These are phyloP conservation scores for Pseudogymnoascus sp. DNA, from an alignment of 2,329 filamentous ascomycete species.

Conservation along the genomic window DNA sequence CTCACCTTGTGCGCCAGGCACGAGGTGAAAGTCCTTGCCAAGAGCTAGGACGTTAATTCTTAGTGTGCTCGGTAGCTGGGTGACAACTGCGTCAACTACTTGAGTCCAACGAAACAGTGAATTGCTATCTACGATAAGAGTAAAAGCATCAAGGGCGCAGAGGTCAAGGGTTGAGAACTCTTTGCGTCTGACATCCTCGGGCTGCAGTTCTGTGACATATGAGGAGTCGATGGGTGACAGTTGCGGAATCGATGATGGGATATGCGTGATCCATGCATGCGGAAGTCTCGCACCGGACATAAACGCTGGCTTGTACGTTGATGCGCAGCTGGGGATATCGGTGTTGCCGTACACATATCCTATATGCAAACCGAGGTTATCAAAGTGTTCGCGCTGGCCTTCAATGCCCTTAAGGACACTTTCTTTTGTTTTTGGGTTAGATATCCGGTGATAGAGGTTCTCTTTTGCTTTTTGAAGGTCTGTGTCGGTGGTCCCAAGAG, in stretches of 20 bases:
- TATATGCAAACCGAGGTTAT: conserved; percentile 37
- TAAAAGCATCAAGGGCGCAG: conserved; percentile 27
- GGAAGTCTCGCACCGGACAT: conserved; percentile 32
- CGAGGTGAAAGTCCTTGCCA: conserved; percentile 22
- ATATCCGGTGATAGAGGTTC: conserved; percentile 26
- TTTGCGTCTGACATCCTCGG: conserved; percentile 20
- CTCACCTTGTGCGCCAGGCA: conserved; percentile 13
- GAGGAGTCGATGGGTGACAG: conserved; percentile 27
- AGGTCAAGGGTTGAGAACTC: conserved; percentile 32
- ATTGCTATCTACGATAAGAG: conserved; percentile 19
- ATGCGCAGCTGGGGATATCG: conserved; percentile 30
- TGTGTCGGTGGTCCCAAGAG: conserved; percentile 27
- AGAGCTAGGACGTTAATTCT: conserved; percentile 12
- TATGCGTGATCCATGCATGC: conserved; percentile 31
- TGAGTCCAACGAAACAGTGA: conserved; percentile 9
- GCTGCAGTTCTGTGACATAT: conserved; percentile 28
- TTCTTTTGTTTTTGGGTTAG: conserved; percentile 24
- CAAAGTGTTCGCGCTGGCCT: conserved; percentile 34
- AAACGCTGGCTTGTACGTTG: conserved; percentile 31
- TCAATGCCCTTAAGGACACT: conserved; percentile 30
- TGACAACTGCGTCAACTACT: conserved; percentile 7
- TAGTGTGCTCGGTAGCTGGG: not conserved
- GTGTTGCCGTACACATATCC: conserved; percentile 35
- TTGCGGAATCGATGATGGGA: not conserved
- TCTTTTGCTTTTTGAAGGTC: conserved; percentile 24